phyloP scores from a whole-genome alignment of 495 filamentous ascomycete genomes.

The Glutinoglossum americanum region DNA sequence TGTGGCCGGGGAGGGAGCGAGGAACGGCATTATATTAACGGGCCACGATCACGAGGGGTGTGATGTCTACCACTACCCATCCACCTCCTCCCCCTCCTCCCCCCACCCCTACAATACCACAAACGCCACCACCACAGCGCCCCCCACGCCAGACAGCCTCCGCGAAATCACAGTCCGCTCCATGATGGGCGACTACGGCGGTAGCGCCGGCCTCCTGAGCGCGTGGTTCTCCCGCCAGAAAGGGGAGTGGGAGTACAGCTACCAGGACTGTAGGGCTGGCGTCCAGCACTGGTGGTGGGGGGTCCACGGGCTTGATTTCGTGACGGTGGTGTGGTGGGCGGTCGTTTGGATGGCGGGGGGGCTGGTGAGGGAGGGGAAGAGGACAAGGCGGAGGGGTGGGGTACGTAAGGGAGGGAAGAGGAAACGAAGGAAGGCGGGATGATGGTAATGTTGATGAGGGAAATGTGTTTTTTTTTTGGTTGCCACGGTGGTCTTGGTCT shows the following conservation, averaged over 20 bases:
- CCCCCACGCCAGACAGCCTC: conserved; percentile 29
- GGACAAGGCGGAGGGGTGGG: too few relatives aligned
- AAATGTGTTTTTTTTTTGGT: too few relatives aligned
- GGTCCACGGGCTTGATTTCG: conserved; percentile 49
- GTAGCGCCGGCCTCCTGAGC: conserved; percentile 70
- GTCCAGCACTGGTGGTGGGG: conserved; percentile 90
- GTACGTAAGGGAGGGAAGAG: neutral
- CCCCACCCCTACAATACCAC: conserved; percentile 18
- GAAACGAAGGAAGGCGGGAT: neutral
- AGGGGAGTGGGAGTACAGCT: conserved; percentile 32
- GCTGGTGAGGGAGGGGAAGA: neutral
- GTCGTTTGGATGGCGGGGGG: neutral
- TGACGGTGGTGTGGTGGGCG: conserved; percentile 19
- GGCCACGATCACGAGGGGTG: conserved; percentile 93
- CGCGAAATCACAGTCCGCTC: conserved; percentile 85
- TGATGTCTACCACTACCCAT: conserved; percentile 49
- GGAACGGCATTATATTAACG: conserved; percentile 58
- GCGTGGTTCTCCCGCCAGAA: conserved; percentile 60
- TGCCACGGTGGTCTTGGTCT: too few relatives aligned
- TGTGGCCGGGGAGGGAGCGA: conserved; percentile 34
- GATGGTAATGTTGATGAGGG: too few relatives aligned
- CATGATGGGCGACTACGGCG: conserved; percentile 92
- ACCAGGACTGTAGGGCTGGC: conserved; percentile 52
- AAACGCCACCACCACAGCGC: conserved; percentile 24
- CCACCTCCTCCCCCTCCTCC: conserved; percentile 9